phyloP scores from a whole-genome alignment of 2,329 filamentous ascomycete genomes.

The Arachnomyces sp. region DNA sequence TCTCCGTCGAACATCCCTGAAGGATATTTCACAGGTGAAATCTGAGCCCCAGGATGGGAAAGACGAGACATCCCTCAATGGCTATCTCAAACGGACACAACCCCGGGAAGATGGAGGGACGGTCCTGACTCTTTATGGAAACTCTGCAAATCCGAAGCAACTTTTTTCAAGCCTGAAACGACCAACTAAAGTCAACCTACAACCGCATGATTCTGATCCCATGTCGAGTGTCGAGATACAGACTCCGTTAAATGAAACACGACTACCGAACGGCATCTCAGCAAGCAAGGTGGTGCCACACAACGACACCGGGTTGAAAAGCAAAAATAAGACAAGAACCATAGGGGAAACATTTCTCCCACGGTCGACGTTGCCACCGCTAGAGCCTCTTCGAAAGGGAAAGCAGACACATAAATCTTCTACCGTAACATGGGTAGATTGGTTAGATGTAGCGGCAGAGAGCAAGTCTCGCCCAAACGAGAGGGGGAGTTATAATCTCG shows the following conservation, averaged over 20 bases:
- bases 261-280: slow-evolving; percentile 67
- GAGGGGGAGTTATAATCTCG: slow-evolving; percentile 33
- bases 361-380: slow-evolving; percentile 27
- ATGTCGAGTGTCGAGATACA: slow-evolving; percentile 33
- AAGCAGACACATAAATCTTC: slow-evolving; percentile 25
- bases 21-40: slow-evolving; percentile 27
- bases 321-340: slow-evolving; percentile 23
- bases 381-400: slow-evolving; percentile 35
- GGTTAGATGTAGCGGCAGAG: slow-evolving; percentile 32
- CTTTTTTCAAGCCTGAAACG: slow-evolving; percentile 79
- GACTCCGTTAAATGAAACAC: slow-evolving; percentile 53
- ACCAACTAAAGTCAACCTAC: slow-evolving; percentile 25
- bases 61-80: slow-evolving; percentile 27
- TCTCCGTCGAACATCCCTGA: slow-evolving; percentile 55
- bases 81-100: slow-evolving; percentile 33
- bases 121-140: slow-evolving; percentile 70
- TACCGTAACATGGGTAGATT: slow-evolving; percentile 33
- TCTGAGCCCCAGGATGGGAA: slow-evolving; percentile 28
- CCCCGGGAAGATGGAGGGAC: slow-evolving; percentile 43
- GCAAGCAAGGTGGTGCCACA: slow-evolving; percentile 58
- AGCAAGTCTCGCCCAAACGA: slow-evolving; percentile 27
- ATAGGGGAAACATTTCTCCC: slow-evolving; percentile 41
- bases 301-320: slow-evolving; percentile 31
- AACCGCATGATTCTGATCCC: slow-evolving; percentile 30
- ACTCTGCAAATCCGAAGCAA: slow-evolving; percentile 65